Evolutionary conservation across 805 yeast genomes (phyloP), one percentile per base, ranked within the genome.

Genomic region (Saccharomycopsis capsularis): DNA sequence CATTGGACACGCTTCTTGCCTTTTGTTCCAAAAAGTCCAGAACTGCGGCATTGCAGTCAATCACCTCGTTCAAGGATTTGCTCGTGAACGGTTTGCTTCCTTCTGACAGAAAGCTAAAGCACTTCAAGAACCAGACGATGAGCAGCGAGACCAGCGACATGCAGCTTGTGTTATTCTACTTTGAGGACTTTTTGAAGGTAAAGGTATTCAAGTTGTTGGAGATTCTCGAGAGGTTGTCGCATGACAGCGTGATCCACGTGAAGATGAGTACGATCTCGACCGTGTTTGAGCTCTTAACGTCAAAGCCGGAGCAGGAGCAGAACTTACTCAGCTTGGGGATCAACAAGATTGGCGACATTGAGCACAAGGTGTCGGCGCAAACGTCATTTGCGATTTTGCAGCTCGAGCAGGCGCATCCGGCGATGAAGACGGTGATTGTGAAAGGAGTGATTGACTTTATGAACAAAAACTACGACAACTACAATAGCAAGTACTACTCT

Each of bases 221-320:
- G 53, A 72, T 79, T 1, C 71, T 93, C 55, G 99, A 93, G 67
- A 73, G 69, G 48, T 70, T 91, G 48, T 75, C 87, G n/a, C 95
- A 87, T 60, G 99, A 93, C 63, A 85, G 96, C 13, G 89, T 93
- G 57, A 78, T 82, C 51, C 91, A 85, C 61, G 95, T 91, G 40
- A 80, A 95, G 63, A 74, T 82, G 71, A 85, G 79, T 54, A 79
- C 84, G 25, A 76, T 89, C 30, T 70, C 78, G 37, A 89, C 86
- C 60, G 75, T 90, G 29, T 85, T 89, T 57, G 95, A 85, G 50
- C 70, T 93, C 40, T 69, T 93, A 52, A 81, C 81, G 55, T 73
- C 83, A 4, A 91, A 90, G 64, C 98, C 99, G 3, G 99, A 93
- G 68, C 99, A 93, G 70, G 99, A 93, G 65, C 95, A 82, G 46